Evolutionary conservation across 78 protist species (phyloP).

Genomic region (Chrysochromulina tobinii): DNA sequence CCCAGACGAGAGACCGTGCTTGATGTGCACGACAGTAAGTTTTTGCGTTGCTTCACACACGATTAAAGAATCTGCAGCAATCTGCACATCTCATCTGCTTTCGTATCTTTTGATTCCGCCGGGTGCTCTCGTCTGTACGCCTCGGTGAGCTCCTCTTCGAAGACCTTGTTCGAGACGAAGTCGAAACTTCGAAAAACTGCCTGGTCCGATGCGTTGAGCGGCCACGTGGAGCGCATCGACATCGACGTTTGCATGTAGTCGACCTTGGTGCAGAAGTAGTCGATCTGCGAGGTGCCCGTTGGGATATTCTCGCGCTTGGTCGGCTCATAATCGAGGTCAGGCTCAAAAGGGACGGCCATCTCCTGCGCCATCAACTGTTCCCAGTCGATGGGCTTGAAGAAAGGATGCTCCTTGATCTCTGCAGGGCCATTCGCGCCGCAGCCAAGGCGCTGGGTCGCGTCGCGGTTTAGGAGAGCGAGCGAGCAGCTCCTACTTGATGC

Average conservation of each 20-base stretch:
- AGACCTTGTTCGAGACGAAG: neutral
- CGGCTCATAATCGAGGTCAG: too few relatives aligned
- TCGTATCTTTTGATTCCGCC: too few relatives aligned
- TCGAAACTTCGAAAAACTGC: neutral
- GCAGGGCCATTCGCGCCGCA: conserved; percentile 17
- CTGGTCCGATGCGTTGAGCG: neutral
- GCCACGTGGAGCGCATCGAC: neutral
- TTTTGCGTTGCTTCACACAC: too few relatives aligned
- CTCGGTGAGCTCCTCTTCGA: neutral
- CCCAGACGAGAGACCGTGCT: too few relatives aligned
- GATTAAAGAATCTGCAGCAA: too few relatives aligned
- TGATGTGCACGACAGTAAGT: too few relatives aligned
- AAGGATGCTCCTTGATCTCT: conserved; percentile 48
- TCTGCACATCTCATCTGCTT: too few relatives aligned
- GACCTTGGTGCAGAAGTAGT: conserved; percentile 8
- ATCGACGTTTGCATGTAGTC: neutral
- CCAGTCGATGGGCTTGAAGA: conserved; percentile 45
- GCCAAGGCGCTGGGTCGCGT: conserved; percentile 32
- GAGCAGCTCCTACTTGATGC: too few relatives aligned
- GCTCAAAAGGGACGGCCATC: neutral
- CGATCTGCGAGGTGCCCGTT: neutral
- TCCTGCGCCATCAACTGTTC: neutral
- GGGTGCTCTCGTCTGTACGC: too few relatives aligned
- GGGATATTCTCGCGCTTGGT: neutral
- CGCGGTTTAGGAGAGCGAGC: neutral